Conservation (phyloP, 2,329 filamentous ascomycete species). For the Camillea tinctor region DNA sequence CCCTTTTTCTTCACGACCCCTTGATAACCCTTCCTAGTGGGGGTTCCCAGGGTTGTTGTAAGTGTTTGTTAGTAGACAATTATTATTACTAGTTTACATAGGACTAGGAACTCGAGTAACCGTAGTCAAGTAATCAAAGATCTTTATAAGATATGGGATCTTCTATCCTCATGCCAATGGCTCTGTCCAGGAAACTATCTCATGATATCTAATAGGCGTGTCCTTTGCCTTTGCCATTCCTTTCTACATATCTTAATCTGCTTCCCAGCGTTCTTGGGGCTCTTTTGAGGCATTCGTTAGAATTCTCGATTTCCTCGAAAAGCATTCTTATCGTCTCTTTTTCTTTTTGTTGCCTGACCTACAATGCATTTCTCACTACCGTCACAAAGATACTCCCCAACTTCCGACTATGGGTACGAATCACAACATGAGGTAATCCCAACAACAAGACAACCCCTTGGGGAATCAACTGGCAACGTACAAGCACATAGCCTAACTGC, state of each 20-base stretch:
- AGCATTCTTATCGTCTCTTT: conserved; percentile 32
- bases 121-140: conserved; percentile 12
- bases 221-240: conserved; percentile 37
- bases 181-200: conserved; percentile 22
- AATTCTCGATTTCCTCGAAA: conserved; percentile 33
- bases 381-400: conserved; percentile 49
- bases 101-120: conserved; percentile 11
- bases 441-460: conserved; percentile 44
- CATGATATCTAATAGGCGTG: conserved; percentile 28
- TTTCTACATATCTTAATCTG: conserved; percentile 36
- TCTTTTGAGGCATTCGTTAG: conserved; percentile 30
- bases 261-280: conserved; percentile 35
- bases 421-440: conserved; percentile 40
- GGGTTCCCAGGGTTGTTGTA: conserved; percentile 20
- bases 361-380: conserved; percentile 44
- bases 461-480: conserved; percentile 53
- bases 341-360: conserved; percentile 20
- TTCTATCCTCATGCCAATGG: conserved; percentile 33
- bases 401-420: conserved; percentile 46
- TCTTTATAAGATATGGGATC: conserved; percentile 34
- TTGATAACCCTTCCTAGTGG: conserved; percentile 26
- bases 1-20: conserved; percentile 31
- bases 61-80: conserved; percentile 24
- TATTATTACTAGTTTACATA: conserved; percentile 22
- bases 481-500: conserved; percentile 40